Evolutionary conservation across 305 asterid species (phyloP), one percentile per base, ranked within the genome.

Genomic region (Fraxinus baroniana): DNA sequence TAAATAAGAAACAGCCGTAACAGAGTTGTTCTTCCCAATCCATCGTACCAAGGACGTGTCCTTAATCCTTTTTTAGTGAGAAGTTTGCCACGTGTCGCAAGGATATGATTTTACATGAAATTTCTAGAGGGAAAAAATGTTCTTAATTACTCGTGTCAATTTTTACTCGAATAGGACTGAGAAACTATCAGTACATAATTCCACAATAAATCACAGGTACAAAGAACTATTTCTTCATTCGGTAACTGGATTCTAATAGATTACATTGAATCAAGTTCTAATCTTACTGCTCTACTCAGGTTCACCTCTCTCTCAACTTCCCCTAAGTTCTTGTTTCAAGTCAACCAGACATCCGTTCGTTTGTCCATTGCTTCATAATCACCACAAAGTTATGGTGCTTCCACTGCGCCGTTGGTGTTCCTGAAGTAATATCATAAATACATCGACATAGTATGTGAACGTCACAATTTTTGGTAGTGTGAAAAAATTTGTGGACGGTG

Each of bases 381-480:
- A 39, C 76, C 24, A 57, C 41, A n/a, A 72, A 26, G 35, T 66
- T 33, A 39, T 22, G 78, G 79, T 46, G 75, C 84, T 60, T 80
- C 86, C 39, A 20, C 76, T 8, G 39, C 80, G 60, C 76, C 85
- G 64, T 84, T 81, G 77, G 85, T n/a, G 74, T 74, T 87, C 88
- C 88, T 89, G 90, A 84, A 81, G 78, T 49, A 81, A 72, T n/a
- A 71, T 28, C 12, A 30, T 36, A 10, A 52, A 17, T 17, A 60
- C 32, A 66, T 76, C 15, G 26, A 37, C 2, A 49, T 41, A 28
- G 6, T 4, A 49, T 6, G 8, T 24, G 46, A 28, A 77, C 15
- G 44, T 77, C 15, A 28, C 28, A 80, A 17, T 22, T 46, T 28
- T 80, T 30, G 57, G 76, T 37, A 78, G 12, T 37, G 55, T 41